phyloP scores from a whole-genome alignment of 2,329 filamentous ascomycete genomes.

The Herpotrichia juniperi region DNA sequence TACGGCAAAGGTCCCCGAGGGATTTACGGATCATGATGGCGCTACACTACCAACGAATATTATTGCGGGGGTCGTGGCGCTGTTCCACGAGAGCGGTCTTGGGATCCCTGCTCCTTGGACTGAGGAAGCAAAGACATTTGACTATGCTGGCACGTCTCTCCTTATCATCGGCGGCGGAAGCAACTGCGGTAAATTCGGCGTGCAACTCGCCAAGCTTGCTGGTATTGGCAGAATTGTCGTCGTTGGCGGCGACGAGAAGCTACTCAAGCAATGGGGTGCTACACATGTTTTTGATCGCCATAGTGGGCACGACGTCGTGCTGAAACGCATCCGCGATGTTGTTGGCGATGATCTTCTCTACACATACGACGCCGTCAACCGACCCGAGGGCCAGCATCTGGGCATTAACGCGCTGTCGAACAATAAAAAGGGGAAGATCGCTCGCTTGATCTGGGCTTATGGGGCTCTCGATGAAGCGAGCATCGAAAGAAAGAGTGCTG shows the following conservation, averaged over 20 bases:
- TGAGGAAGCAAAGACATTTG: conserved; percentile 20
- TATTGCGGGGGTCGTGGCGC: conserved; percentile 38
- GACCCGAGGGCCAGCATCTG: conserved; percentile 28
- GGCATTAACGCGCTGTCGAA: conserved; percentile 44
- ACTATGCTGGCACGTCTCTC: conserved; percentile 27
- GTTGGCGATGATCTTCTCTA: conserved; percentile 50
- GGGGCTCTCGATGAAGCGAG: conserved; percentile 32
- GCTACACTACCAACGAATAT: conserved; percentile 47
- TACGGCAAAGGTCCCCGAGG: conserved; percentile 41
- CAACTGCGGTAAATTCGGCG: conserved; percentile 41
- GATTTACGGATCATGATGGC: conserved; percentile 43
- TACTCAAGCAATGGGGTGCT: conserved; percentile 45
- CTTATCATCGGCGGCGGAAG: conserved; percentile 46
- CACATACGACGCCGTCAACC: conserved; percentile 45
- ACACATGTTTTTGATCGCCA: conserved; percentile 52
- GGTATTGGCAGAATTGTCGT: conserved; percentile 49
- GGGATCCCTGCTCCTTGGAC: conserved; percentile 36
- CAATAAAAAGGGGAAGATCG: conserved; percentile 42
- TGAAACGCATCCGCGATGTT: conserved; percentile 38
- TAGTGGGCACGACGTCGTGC: conserved; percentile 36
- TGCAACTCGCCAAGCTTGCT: conserved; percentile 43
- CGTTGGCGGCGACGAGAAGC: conserved; percentile 37
- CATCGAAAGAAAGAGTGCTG: conserved; percentile 37
- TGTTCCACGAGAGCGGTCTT: conserved; percentile 39
- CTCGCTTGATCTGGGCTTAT: conserved; percentile 25